phyloP scores from a whole-genome alignment of 345 rosid genomes.

The Sisymbrium irio region DNA sequence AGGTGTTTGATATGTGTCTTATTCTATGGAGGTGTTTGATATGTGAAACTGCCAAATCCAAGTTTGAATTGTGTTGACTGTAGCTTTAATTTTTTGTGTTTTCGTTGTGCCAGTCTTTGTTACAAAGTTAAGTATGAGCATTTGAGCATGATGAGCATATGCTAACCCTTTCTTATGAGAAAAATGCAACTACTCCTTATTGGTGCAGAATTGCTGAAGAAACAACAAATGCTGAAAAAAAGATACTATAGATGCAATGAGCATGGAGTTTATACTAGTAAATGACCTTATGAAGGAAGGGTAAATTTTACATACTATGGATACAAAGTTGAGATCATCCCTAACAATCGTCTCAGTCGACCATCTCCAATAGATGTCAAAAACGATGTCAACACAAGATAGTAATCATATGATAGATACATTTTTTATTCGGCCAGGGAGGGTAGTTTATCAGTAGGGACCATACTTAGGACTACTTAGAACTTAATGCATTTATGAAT shows the following conservation, averaged over 20 bases:
- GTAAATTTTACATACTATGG: not conserved
- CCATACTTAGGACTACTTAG: too few relatives aligned
- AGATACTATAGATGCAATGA: not conserved
- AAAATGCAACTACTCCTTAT: not conserved
- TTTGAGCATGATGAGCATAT: slow-evolving; percentile 3
- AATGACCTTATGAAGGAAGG: not conserved
- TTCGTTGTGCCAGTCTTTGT: not conserved
- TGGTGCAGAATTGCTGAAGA: not conserved
- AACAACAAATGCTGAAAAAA: not conserved
- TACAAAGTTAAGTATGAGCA: not conserved
- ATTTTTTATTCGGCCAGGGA: not conserved
- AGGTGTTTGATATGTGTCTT: too few relatives aligned
- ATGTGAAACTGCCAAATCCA: not conserved
- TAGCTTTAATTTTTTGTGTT: not conserved
- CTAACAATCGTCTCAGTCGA: not conserved
- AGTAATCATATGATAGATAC: too few relatives aligned
- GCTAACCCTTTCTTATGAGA: not conserved
- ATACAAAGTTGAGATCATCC: not conserved
- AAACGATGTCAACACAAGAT: not conserved
- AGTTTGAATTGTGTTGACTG: not conserved
- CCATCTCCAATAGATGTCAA: not conserved
- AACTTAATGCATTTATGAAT: too few relatives aligned
- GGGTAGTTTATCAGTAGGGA: too few relatives aligned
- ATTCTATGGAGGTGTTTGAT: too few relatives aligned
- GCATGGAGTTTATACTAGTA: not conserved